A percentile compares a stretch with the other conserved stretches of the same genome.
phyloP scores from a whole-genome alignment of 2,329 filamentous ascomycete species.

The Fusarium begoniae region DNA sequence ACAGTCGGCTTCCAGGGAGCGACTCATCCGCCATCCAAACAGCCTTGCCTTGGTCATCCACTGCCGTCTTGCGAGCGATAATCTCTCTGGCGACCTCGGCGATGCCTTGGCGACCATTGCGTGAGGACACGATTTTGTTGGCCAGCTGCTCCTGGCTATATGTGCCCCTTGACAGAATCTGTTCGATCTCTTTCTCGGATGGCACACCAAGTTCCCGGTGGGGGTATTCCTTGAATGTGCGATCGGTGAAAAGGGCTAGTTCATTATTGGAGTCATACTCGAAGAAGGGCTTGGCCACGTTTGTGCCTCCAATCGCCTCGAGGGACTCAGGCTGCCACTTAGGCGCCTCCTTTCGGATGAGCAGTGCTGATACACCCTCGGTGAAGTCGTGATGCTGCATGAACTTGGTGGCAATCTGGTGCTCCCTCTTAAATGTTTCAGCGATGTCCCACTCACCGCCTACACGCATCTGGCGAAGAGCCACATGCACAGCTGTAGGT shows the following conservation, averaged over 20 bases:
- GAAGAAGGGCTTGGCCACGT: conserved; percentile 76
- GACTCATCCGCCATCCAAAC: conserved; percentile 49
- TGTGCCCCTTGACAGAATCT: conserved; percentile 52
- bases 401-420: conserved; percentile 84
- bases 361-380: conserved; percentile 85
- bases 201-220: conserved; percentile 76
- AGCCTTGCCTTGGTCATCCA: conserved; percentile 55
- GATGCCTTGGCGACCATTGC: conserved; percentile 74
- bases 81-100: conserved; percentile 75
- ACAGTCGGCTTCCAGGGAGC: conserved; percentile 47
- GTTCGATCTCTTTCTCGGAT: conserved; percentile 68
- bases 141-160: conserved; percentile 67
- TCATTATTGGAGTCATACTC: conserved; percentile 53
- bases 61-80: conserved; percentile 67
- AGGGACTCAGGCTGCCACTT: conserved; percentile 81
- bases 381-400: conserved; percentile 93
- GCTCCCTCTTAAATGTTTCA: conserved; percentile 86
- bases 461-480: conserved; percentile 82
- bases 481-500: conserved; percentile 86
- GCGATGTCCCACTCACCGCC: conserved; percentile 81
- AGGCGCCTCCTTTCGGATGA: conserved; percentile 76
- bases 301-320: conserved; percentile 67
- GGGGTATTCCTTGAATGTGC: conserved; percentile 78
- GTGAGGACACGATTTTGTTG: conserved; percentile 67
- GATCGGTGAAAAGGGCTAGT: conserved; percentile 69